These are phyloP conservation scores for Rhizopus arrhizus DNA, from an alignment of 371 early-diverging fungal genomes.

Conservation along the genomic window DNA sequence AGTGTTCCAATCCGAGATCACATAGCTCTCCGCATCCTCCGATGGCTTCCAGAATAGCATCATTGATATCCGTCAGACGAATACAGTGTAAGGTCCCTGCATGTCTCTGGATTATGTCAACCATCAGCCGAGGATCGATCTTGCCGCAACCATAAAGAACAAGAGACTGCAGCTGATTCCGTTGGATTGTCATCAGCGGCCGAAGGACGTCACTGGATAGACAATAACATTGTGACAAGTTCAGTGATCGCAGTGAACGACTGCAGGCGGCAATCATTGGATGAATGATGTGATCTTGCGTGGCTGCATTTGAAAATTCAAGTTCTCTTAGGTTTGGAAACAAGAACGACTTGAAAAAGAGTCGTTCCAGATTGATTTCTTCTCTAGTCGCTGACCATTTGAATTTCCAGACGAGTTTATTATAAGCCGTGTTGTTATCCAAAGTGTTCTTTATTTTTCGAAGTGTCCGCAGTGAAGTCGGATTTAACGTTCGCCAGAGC, in stretches of 20 bases:
- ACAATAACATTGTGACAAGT: slow-evolving; percentile 49
- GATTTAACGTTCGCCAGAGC: slow-evolving; percentile 42
- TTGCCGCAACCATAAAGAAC: slow-evolving; percentile 48
- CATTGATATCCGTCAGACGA: slow-evolving; percentile 44
- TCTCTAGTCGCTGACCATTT: slow-evolving; percentile 30
- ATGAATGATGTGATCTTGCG: slow-evolving; percentile 41
- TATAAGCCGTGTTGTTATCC: slow-evolving; percentile 32
- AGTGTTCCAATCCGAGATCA: slow-evolving; percentile 49
- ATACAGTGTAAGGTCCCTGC: slow-evolving; percentile 29
- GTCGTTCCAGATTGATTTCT: slow-evolving; percentile 30
- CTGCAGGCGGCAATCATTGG: slow-evolving; percentile 32
- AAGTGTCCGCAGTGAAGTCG: slow-evolving; percentile 36
- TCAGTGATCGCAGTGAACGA: slow-evolving; percentile 31
- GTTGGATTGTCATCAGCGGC: slow-evolving; percentile 33
- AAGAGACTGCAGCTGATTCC: slow-evolving; percentile 31
- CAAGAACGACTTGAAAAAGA: slow-evolving; percentile 37
- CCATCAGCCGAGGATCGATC: slow-evolving; percentile 34
- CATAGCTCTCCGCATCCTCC: slow-evolving; percentile 27
- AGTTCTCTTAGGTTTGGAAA: slow-evolving; percentile 41
- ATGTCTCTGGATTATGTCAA: slow-evolving; percentile 38
- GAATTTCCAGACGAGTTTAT: slow-evolving; percentile 35
- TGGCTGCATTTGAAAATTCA: slow-evolving; percentile 47
- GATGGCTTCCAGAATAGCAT: slow-evolving; percentile 35
- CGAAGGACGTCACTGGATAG: slow-evolving; percentile 45
- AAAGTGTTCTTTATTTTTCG: slow-evolving; percentile 45